These are phyloP conservation scores for Delonix regia DNA, from an alignment of 306 rosid genomes.

Conservation along the genomic window DNA sequence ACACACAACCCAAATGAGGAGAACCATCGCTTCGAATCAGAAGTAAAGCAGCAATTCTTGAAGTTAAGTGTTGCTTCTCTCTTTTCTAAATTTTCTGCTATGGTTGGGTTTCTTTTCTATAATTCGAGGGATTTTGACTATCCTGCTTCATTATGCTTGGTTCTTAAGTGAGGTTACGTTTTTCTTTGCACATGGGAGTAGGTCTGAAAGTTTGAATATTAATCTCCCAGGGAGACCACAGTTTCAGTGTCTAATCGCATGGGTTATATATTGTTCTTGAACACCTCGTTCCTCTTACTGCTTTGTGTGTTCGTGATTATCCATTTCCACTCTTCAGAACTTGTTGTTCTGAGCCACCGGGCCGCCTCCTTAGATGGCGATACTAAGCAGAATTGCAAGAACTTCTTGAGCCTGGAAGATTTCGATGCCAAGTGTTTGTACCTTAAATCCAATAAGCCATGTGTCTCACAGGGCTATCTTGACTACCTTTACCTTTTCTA, in stretches of 20 bases:
- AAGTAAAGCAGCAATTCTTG: not conserved
- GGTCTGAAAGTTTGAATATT: constrained; percentile 14
- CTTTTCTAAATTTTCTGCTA: not conserved
- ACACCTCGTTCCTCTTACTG: constrained; percentile 48
- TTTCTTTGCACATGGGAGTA: constrained; percentile 24
- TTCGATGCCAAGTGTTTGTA: constrained; percentile 48
- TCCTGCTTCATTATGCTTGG: not conserved
- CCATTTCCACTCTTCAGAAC: constrained; percentile 44
- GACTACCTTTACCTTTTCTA: constrained; percentile 60
- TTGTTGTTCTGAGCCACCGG: constrained; percentile 29
- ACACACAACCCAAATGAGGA: not conserved
- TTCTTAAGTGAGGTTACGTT: constrained; percentile 37
- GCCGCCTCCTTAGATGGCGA: not conserved
- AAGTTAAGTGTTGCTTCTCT: constrained; percentile 15
- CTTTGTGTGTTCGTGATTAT: constrained; percentile 36
- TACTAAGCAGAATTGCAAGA: constrained; percentile 38
- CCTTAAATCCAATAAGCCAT: constrained; percentile 49
- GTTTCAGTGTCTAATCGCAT: constrained; percentile 28
- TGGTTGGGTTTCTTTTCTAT: not conserved
- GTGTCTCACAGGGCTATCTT: constrained; percentile 56
- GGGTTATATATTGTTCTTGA: constrained; percentile 49
- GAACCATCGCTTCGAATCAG: not conserved
- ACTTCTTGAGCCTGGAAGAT: constrained; percentile 40
- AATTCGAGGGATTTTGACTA: not conserved
- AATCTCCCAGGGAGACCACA: constrained; percentile 9